Evolutionary conservation across 1,284 basidiomycete genomes (phyloP).

Genomic region (Trametes pubescens): DNA sequence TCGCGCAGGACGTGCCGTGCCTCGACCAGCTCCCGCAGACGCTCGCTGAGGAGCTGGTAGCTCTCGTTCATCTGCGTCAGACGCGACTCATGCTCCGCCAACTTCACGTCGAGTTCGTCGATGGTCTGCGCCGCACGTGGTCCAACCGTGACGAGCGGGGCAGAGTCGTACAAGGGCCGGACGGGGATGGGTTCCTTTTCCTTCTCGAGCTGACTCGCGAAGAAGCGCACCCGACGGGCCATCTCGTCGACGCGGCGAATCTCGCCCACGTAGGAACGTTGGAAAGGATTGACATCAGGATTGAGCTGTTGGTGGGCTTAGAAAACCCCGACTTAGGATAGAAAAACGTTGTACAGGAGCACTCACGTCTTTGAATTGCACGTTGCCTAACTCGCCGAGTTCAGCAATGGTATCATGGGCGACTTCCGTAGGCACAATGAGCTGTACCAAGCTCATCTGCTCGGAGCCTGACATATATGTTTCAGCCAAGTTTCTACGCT

Average conservation of each 20-base stretch:
- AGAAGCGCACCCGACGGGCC: conserved; percentile 93
- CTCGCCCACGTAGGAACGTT: conserved; percentile 97
- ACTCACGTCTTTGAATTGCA: conserved; percentile 97
- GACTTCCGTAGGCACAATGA: conserved; percentile 97
- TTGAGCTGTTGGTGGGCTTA: conserved; percentile 73
- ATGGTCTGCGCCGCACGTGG: conserved; percentile 92
- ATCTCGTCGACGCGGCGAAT: conserved; percentile 96
- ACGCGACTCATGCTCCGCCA: conserved; percentile 89
- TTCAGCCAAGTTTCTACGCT: conserved; percentile 16
- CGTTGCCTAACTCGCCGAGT: conserved; percentile 93
- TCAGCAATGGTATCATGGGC: conserved; percentile 97
- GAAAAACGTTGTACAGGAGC: conserved; percentile 5
- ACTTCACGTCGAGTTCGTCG: conserved; percentile 91
- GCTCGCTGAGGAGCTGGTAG: conserved; percentile 90
- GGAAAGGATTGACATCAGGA: conserved; percentile 95
- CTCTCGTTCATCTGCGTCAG: conserved; percentile 93
- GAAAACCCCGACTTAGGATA: conserved; percentile 13
- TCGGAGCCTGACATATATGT: conserved; percentile 75
- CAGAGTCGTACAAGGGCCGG: conserved; percentile 82
- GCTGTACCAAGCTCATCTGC: conserved; percentile 97
- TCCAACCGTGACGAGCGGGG: conserved; percentile 85
- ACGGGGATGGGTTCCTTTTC: conserved; percentile 86
- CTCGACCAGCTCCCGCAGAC: conserved; percentile 90
- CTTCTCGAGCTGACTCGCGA: conserved; percentile 86
- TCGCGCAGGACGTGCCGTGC: conserved; percentile 93